These are phyloP conservation scores for Closterium sp. DNA, from an alignment of 139 green algal genomes.

Conservation along the genomic window DNA sequence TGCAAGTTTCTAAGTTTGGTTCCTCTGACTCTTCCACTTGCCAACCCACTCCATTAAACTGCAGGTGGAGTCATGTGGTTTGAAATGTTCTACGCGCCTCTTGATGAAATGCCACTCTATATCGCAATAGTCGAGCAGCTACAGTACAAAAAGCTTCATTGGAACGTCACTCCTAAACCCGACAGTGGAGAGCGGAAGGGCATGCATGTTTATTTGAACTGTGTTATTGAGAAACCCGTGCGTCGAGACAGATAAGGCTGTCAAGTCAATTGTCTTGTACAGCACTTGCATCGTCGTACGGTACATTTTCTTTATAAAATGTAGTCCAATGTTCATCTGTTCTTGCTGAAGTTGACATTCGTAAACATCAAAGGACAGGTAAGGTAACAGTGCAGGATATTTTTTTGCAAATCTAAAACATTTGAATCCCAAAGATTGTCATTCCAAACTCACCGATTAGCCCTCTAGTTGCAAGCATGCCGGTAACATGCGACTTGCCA, in stretches of 20 bases:
- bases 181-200: not conserved
- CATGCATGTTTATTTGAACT: not conserved
- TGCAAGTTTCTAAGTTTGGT: not conserved
- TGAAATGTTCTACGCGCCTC: not conserved
- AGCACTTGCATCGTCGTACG: no score
- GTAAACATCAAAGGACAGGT: no score
- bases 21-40: not conserved
- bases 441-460: no score
- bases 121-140: not conserved
- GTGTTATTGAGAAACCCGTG: not conserved
- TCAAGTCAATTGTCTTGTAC: not conserved
- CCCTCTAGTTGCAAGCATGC: no score
- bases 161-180: not conserved
- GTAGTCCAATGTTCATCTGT: no score
- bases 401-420: no score
- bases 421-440: no score
- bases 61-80: not conserved
- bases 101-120: not conserved
- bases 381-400: no score
- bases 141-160: not conserved
- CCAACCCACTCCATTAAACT: not conserved
- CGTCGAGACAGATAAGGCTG: not conserved
- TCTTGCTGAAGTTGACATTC: no score
- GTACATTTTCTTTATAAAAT: no score
- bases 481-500: no score